phyloP scores from a whole-genome alignment of 306 rosid genomes.

The Cucumis cinereus region DNA sequence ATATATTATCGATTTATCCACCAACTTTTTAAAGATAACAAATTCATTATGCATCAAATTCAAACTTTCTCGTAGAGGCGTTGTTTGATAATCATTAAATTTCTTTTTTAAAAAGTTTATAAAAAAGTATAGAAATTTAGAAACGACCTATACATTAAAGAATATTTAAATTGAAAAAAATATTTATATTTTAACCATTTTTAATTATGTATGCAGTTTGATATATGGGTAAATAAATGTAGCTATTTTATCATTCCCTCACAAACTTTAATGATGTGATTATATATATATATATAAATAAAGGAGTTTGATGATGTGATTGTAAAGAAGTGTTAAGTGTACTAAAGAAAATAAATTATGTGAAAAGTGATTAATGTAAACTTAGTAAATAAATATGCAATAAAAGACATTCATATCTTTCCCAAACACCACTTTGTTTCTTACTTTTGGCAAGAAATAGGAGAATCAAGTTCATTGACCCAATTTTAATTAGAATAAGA shows the following conservation, averaged over 20 bases:
- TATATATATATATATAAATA: too few relatives aligned
- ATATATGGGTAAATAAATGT: not conserved
- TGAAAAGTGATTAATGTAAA: not conserved
- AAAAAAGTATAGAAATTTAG: too few relatives aligned
- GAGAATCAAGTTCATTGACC: conserved; percentile 1
- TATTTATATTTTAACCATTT: too few relatives aligned
- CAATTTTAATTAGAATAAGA: not conserved
- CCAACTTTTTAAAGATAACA: too few relatives aligned
- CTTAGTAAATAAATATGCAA: not conserved
- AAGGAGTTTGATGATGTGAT: not conserved
- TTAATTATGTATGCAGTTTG: not conserved
- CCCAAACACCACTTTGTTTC: not conserved
- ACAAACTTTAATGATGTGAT: not conserved
- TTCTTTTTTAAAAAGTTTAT: too few relatives aligned
- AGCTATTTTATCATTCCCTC: not conserved
- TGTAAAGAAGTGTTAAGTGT: not conserved
- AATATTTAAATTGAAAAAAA: too few relatives aligned
- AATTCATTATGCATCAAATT: too few relatives aligned
- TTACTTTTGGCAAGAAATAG: not conserved
- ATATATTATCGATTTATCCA: too few relatives aligned
- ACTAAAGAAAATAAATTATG: not conserved
- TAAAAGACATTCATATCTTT: not conserved
- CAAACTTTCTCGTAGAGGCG: too few relatives aligned
- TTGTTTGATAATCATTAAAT: too few relatives aligned
- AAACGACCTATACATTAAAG: too few relatives aligned